Percentiles rank a stretch among this genome's conserved stretches.
Evolutionary conservation across 2,329 filamentous ascomycete genomes (phyloP).

Genomic region (Fusarium gaditjirri): DNA sequence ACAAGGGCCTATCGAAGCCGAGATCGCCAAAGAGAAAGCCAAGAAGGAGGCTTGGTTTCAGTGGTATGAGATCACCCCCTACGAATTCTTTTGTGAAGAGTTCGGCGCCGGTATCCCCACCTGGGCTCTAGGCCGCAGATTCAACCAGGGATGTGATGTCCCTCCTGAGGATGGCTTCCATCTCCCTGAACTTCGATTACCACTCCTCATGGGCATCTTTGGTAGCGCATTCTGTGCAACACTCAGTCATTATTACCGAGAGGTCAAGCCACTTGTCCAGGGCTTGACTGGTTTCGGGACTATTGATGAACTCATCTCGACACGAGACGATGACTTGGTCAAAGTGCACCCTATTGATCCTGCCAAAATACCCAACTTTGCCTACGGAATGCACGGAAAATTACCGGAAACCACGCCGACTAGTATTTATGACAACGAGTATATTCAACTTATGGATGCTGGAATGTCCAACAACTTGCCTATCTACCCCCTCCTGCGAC

Average conservation of each 20-base stretch:
- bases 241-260: conserved; percentile 93
- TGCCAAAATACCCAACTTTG: conserved; percentile 89
- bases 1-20: conserved; percentile 43
- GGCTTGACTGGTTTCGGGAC: conserved; percentile 78
- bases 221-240: conserved; percentile 97
- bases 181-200: conserved; percentile 84
- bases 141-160: conserved; percentile 70
- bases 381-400: conserved; percentile 79
- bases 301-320: conserved; percentile 84
- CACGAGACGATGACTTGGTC: conserved; percentile 82
- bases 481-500: conserved; percentile 91
- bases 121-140: conserved; percentile 89
- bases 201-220: conserved; percentile 92
- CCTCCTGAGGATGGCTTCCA: conserved; percentile 71
- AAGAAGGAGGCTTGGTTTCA: conserved; percentile 89
- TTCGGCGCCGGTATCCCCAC: conserved; percentile 91
- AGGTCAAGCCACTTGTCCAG: conserved; percentile 84
- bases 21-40: conserved; percentile 54
- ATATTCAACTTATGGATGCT: conserved; percentile 92
- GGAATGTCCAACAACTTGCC: conserved; percentile 99
- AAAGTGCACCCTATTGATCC: conserved; percentile 97
- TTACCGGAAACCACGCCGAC: conserved; percentile 82
- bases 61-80: conserved; percentile 96
- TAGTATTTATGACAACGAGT: conserved; percentile 75
- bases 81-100: conserved; percentile 96